These are phyloP conservation scores for Fusarium globosum DNA, from an alignment of 2,329 filamentous ascomycete genomes.

Conservation along the genomic window DNA sequence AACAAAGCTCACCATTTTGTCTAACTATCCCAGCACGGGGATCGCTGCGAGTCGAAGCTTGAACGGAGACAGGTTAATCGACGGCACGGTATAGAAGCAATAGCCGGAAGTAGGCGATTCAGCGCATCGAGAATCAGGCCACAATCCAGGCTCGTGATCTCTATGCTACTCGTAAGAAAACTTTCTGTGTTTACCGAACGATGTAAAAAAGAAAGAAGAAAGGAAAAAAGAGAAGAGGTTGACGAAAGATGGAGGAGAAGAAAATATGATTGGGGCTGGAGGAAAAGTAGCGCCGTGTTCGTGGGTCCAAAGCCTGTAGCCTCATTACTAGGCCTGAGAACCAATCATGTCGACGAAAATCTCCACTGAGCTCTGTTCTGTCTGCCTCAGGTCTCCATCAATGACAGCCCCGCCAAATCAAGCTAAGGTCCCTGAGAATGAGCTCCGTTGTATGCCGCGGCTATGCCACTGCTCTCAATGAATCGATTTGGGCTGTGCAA, in stretches of 20 bases:
- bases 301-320: conserved; percentile 35
- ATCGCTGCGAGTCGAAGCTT: conserved; percentile 28
- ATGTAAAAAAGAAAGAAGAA: conserved; percentile 24
- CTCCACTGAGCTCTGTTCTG: conserved; percentile 27
- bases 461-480: conserved; percentile 1
- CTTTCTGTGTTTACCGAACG: conserved; percentile 16
- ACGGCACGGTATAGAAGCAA: conserved; percentile 14
- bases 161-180: conserved; percentile 14
- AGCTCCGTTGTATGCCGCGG: conserved; percentile 10
- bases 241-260: conserved; percentile 40
- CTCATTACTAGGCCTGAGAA: conserved; percentile 12
- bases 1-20: conserved; percentile 42
- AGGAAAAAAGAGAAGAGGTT: conserved; percentile 27
- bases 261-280: conserved; percentile 43
- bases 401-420: background rate
- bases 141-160: conserved; percentile 42
- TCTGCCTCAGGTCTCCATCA: conserved; percentile 36
- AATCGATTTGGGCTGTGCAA: conserved; percentile 14
- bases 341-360: conserved; percentile 35
- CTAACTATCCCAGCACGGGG: conserved; percentile 8
- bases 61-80: conserved; percentile 16
- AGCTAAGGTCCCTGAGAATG: conserved; percentile 3
- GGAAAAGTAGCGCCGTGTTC: conserved; percentile 39
- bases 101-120: conserved; percentile 39
- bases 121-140: conserved; percentile 38